A percentile compares a stretch with the other conserved stretches of the same genome.
Evolutionary conservation across 1,284 basidiomycete species (phyloP).

Genomic region (Ceratobasidium sp.): DNA sequence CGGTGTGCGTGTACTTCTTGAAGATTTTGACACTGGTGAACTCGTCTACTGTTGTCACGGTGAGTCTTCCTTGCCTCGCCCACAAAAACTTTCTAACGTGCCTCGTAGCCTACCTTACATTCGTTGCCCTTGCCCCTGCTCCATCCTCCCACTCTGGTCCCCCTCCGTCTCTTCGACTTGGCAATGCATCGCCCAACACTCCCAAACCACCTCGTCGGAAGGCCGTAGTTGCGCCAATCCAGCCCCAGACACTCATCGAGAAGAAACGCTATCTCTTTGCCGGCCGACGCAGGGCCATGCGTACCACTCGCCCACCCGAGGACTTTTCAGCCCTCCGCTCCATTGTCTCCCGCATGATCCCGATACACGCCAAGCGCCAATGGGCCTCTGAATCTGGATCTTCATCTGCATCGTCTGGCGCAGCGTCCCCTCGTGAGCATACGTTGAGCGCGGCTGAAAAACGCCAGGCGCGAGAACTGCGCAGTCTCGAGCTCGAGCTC

Average conservation of each 20-base stretch:
- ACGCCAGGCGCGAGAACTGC: constrained; percentile 34
- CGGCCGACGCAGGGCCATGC: constrained; percentile 55
- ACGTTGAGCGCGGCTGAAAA: constrained; percentile 14
- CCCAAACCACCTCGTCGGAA: constrained; percentile 47
- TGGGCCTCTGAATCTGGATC: constrained; percentile 42
- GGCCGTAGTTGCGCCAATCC: constrained; percentile 50
- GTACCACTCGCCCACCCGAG: constrained; percentile 46
- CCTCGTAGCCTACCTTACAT: constrained; percentile 56
- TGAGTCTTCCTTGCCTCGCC: constrained; percentile 22
- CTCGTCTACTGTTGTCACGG: constrained; percentile 56
- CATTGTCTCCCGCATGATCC: constrained; percentile 23
- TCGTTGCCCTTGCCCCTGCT: constrained; percentile 54
- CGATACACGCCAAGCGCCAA: constrained; percentile 31
- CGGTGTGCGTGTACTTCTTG: constrained; percentile 56
- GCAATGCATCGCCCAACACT: constrained; percentile 46
- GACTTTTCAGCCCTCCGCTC: constrained; percentile 33
- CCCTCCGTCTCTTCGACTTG: constrained; percentile 49
- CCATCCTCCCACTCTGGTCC: constrained; percentile 44
- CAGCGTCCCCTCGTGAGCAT: constrained; percentile 15
- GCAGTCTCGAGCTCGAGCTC: constrained; percentile 49
- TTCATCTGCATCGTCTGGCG: constrained; percentile 32
- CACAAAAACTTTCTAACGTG: neutral
- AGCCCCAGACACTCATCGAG: constrained; percentile 55
- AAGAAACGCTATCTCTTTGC: constrained; percentile 58
- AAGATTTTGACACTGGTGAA: constrained; percentile 51